Percentiles rank a stretch among this genome's conserved stretches.
These are phyloP conservation scores for Batkoa obscura DNA, from an alignment of 371 early-diverging fungal species.

Conservation along the genomic window DNA sequence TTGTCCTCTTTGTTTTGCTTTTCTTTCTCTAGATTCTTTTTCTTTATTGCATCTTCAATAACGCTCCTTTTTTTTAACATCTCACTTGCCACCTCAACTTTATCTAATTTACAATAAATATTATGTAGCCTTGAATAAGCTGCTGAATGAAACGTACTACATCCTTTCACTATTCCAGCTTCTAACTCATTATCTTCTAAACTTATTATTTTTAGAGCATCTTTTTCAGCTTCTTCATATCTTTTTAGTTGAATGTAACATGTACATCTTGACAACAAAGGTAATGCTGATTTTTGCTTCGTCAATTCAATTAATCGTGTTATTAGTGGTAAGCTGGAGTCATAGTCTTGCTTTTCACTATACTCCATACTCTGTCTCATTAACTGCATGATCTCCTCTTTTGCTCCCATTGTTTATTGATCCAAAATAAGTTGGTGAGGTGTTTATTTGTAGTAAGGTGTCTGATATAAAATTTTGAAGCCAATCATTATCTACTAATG, in stretches of 20 bases:
- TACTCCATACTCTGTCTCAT: no score
- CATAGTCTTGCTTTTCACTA: no score
- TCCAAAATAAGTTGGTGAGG: no score
- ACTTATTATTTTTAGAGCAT: background rate
- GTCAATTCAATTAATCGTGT: constrained; percentile 2
- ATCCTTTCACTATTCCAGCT: constrained; percentile 1
- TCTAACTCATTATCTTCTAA: background rate
- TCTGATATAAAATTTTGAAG: no score
- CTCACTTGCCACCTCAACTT: background rate
- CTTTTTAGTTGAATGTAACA: background rate
- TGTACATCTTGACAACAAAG: background rate
- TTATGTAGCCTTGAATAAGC: constrained; percentile 4
- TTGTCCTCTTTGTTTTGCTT: background rate
- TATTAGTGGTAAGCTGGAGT: no score
- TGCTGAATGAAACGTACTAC: constrained; percentile 1
- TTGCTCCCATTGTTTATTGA: no score
- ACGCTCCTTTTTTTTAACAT: background rate
- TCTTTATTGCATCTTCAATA: background rate
- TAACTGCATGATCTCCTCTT: no score
- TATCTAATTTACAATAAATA: background rate
- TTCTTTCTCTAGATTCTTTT: background rate
- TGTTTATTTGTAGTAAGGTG: no score
- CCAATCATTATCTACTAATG: no score
- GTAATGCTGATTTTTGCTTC: background rate
- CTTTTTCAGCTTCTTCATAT: background rate